Conservation (phyloP, 2,329 filamentous ascomycete species). For the Aureobasidium lini region DNA sequence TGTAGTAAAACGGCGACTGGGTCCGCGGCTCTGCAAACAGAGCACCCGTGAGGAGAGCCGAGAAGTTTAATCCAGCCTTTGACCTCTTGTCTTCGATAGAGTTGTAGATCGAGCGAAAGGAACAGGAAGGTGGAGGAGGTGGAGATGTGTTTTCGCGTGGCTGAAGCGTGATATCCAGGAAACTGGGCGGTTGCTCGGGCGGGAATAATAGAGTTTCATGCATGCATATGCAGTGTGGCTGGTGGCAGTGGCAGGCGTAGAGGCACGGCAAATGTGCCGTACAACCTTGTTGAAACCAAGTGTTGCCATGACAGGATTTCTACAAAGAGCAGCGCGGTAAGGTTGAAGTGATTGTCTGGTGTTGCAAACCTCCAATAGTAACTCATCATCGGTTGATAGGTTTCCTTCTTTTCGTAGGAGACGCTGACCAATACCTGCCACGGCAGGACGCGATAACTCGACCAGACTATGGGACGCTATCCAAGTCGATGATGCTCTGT, state of each 20-base stretch:
- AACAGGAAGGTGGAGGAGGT: background rate
- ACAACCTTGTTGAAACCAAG: background rate
- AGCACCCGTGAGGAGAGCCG: conserved; percentile 6
- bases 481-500: background rate
- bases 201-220: conserved; percentile 5
- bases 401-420: background rate
- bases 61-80: background rate
- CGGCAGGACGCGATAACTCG: background rate
- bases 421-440: background rate
- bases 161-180: background rate
- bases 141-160: background rate
- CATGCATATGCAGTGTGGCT: conserved; percentile 8
- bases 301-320: background rate
- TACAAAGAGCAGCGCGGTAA: no score
- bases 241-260: background rate
- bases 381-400: background rate
- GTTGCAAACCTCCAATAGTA: no score
- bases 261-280: background rate
- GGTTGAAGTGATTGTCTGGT: no score
- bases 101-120: background rate
- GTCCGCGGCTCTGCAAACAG: conserved; percentile 2
- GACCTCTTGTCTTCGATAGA: background rate
- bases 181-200: conserved; percentile 1
- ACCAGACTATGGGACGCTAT: background rate
- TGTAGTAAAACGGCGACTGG: background rate